Percentiles rank a stretch among this genome's conserved stretches.
Conservation (phyloP, 2,329 filamentous ascomycete species). For the Verticillium longisporum region DNA sequence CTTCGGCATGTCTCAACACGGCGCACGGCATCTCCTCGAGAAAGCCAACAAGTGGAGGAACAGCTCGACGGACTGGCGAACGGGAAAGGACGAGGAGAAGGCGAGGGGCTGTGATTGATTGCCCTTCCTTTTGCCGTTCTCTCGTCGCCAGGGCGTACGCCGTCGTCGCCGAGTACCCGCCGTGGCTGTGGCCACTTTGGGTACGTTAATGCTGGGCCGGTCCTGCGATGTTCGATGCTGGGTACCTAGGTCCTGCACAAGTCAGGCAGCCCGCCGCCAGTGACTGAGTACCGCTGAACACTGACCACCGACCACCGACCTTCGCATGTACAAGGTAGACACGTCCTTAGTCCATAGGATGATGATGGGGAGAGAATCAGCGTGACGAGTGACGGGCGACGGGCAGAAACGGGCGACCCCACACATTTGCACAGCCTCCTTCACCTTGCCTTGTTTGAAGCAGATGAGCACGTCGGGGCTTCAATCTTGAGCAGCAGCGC, state of each 20-base stretch:
- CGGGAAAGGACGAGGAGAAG: background rate
- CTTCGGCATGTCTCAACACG: background rate
- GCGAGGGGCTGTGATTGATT: background rate
- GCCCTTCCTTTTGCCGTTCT: background rate
- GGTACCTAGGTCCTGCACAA: no score
- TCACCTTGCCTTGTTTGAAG: constrained; percentile 3
- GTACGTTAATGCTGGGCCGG: background rate
- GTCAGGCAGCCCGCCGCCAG: no score
- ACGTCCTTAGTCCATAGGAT: background rate
- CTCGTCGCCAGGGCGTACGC: background rate
- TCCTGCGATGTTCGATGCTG: background rate
- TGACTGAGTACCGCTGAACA: no score
- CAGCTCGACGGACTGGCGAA: no score
- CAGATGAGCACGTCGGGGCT: constrained; percentile 1
- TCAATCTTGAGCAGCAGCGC: background rate
- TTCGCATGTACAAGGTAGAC: background rate
- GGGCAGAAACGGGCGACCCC: background rate
- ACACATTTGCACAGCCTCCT: constrained; percentile 5
- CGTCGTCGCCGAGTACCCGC: background rate
- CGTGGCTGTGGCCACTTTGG: background rate
- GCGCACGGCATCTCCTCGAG: background rate
- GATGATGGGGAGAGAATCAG: background rate
- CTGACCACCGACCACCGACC: background rate
- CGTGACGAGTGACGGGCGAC: background rate
- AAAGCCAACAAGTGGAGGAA: background rate